phyloP scores from a whole-genome alignment of 768 basidiomycete genomes.

The Phlebiopsis flavidoalba region DNA sequence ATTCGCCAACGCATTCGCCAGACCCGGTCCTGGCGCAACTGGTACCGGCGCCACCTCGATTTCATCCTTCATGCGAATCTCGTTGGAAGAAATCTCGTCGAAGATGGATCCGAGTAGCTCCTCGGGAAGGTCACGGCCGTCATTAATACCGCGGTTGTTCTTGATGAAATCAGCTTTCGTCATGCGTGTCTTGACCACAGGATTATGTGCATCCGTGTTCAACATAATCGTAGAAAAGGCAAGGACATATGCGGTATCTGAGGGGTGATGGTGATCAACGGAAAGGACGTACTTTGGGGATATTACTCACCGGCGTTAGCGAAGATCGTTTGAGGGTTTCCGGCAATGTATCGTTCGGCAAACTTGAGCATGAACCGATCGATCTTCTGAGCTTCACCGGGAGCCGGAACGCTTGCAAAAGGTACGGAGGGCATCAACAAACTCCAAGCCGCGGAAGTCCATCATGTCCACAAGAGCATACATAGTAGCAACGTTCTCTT shows the following conservation, averaged over 20 bases:
- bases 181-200: slow-evolving; percentile 93
- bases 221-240: slow-evolving; percentile 95
- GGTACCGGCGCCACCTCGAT: slow-evolving; percentile 55
- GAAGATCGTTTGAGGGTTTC: slow-evolving; percentile 79
- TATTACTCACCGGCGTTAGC: slow-evolving; percentile 79
- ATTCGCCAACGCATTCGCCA: slow-evolving; percentile 77
- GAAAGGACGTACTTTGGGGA: background rate
- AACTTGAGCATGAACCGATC: slow-evolving; percentile 99
- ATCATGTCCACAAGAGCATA: slow-evolving; percentile 94
- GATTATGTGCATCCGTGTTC: slow-evolving; percentile 96
- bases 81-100: slow-evolving; percentile 87
- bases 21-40: slow-evolving; percentile 52
- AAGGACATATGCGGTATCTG: slow-evolving; percentile 91
- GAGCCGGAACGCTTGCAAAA: slow-evolving; percentile 95
- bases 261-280: background rate
- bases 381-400: slow-evolving; percentile 99
- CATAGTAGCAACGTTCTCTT: slow-evolving; percentile 89
- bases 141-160: slow-evolving; percentile 97
- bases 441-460: slow-evolving; percentile 76
- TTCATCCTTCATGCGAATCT: slow-evolving; percentile 99
- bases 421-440: slow-evolving; percentile 84
- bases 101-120: slow-evolving; percentile 74
- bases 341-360: slow-evolving; percentile 92
- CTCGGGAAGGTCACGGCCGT: slow-evolving; percentile 82
- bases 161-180: slow-evolving; percentile 85